Conservation (phyloP, 108 stramenopile genomes). For the Aurantiochytrium sp. region DNA sequence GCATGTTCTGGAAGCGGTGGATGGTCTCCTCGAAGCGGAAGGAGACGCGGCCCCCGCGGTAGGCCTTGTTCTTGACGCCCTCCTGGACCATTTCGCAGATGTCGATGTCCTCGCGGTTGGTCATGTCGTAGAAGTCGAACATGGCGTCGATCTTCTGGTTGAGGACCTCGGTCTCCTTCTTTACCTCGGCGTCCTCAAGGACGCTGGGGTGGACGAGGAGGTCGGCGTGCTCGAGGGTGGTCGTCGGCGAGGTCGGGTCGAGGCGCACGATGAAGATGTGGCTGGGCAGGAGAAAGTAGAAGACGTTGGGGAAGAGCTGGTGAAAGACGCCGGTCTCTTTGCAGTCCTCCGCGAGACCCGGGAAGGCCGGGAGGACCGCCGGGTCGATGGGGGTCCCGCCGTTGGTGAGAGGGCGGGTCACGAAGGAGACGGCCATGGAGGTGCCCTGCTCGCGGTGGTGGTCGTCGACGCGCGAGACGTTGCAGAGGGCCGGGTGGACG, state of each 20-base stretch:
- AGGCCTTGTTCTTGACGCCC: neutral
- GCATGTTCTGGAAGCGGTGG: slow-evolving; percentile 33
- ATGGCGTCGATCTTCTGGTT: slow-evolving; percentile 26
- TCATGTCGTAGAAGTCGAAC: neutral
- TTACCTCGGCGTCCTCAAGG: neutral
- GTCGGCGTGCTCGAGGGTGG: neutral
- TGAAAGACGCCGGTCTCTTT: neutral
- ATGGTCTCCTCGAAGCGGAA: slow-evolving; percentile 37
- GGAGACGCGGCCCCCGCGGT: slow-evolving; percentile 23
- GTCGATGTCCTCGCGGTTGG: slow-evolving; percentile 25
- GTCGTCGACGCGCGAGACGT: neutral
- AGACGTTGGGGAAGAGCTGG: slow-evolving; percentile 27
- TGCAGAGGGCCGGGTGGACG: slow-evolving; percentile 12
- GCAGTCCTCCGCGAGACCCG: neutral
- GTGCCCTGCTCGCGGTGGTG: slow-evolving; percentile 22
- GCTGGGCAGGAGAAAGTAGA: slow-evolving; percentile 9
- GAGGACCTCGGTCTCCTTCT: neutral
- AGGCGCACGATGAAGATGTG: neutral
- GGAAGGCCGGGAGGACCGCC: neutral
- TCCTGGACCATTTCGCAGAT: slow-evolving; percentile 28
- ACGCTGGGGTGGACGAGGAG: slow-evolving; percentile 32
- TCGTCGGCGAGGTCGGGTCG: neutral
- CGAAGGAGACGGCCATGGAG: neutral
- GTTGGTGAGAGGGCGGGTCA: slow-evolving; percentile 16
- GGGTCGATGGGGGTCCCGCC: slow-evolving; percentile 11